Conservation (phyloP, 352 stramenopile genomes). For the Globisporangium acanthophoron region DNA sequence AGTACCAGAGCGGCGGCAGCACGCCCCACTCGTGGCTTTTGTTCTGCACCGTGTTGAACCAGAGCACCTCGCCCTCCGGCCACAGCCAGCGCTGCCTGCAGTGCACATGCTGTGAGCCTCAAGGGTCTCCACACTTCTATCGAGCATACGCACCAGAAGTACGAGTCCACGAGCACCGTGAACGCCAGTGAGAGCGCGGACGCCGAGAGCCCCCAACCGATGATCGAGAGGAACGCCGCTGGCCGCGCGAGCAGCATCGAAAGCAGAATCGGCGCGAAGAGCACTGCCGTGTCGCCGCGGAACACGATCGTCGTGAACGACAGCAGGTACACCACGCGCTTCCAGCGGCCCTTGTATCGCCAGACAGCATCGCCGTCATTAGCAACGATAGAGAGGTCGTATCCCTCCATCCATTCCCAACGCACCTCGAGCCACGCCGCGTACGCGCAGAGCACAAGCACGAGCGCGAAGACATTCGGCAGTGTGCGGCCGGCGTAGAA, state of each 20-base stretch:
- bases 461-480: constrained; percentile 96
- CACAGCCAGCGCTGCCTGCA: constrained; percentile 85
- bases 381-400: background rate
- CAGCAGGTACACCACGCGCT: constrained; percentile 72
- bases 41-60: constrained; percentile 96
- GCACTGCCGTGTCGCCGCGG: constrained; percentile 94
- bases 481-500: constrained; percentile 97
- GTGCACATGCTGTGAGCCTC: background rate
- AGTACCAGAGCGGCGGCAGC: constrained; percentile 95
- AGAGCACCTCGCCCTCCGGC: constrained; percentile 98
- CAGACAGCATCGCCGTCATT: too few species aligned
- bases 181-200: constrained; percentile 64
- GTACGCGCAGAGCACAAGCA: constrained; percentile 57
- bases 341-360: constrained; percentile 25
- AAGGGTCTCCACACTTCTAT: too few species aligned
- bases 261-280: constrained; percentile 93
- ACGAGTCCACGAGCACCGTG: constrained; percentile 91
- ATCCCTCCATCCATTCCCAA: background rate
- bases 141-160: constrained; percentile 77
- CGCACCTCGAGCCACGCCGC: constrained; percentile 55
- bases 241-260: constrained; percentile 77
- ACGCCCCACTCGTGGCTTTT: constrained; percentile 97
- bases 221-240: constrained; percentile 69
- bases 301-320: constrained; percentile 94
- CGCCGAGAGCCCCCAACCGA: constrained; percentile 77